A percentile compares a stretch with the other conserved stretches of the same genome.
Conservation (phyloP, 73 alveolate genomes). For the Uronychia setigera region DNA sequence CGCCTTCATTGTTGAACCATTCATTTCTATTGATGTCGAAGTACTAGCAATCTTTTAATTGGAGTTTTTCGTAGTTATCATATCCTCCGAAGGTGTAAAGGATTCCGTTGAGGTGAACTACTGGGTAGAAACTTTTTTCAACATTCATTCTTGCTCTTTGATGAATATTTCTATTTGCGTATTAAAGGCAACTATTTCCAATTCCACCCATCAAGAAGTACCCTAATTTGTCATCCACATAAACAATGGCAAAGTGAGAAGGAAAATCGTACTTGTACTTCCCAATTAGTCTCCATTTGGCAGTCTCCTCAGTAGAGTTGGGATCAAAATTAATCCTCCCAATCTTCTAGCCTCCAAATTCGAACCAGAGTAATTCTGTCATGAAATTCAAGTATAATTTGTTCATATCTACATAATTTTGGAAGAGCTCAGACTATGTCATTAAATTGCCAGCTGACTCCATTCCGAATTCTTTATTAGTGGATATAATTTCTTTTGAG, state of each 20-base stretch:
- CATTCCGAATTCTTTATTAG: neutral
- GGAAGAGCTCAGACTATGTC: slow-evolving; percentile 65
- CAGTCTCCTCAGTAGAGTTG: slow-evolving; percentile 6
- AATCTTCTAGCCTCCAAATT: slow-evolving; percentile 94
- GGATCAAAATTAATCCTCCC: slow-evolving; percentile 78
- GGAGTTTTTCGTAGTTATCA: slow-evolving; percentile 86
- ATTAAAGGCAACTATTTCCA: slow-evolving; percentile 76
- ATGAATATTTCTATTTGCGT: slow-evolving; percentile 75
- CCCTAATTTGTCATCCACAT: slow-evolving; percentile 78
- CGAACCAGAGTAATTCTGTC: slow-evolving; percentile 88
- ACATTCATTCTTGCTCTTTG: slow-evolving; percentile 76
- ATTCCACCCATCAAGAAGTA: slow-evolving; percentile 92
- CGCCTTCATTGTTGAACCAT: slow-evolving; percentile 78
- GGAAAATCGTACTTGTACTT: slow-evolving; percentile 92
- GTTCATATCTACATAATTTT: slow-evolving; percentile 60
- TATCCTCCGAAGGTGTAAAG: slow-evolving; percentile 97
- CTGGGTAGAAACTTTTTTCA: slow-evolving; percentile 89
- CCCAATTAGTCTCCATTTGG: slow-evolving; percentile 77
- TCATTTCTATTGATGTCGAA: slow-evolving; percentile 79
- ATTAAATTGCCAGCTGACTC: slow-evolving; percentile 53
- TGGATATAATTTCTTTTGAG: neutral
- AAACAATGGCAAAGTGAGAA: slow-evolving; percentile 80
- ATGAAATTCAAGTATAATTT: slow-evolving; percentile 53
- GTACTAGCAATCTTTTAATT: slow-evolving; percentile 82
- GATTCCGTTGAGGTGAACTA: slow-evolving; percentile 62